Evolutionary conservation across 2,329 filamentous ascomycete genomes (phyloP).

Genomic region (Aspergillus neoniger): DNA sequence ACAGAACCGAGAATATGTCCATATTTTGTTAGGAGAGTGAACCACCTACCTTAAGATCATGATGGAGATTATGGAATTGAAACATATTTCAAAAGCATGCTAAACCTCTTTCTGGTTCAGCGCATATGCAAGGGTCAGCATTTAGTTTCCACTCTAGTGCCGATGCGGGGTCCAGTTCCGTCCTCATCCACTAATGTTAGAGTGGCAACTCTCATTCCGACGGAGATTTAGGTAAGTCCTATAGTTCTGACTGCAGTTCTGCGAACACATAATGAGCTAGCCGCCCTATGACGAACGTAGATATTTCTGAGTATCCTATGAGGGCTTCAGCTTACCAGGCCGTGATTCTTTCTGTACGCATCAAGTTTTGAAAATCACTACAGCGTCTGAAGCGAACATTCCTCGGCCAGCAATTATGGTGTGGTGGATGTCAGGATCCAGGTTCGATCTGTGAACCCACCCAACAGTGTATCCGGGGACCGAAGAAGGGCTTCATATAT

Average conservation of each 20-base stretch:
- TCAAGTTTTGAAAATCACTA: no score
- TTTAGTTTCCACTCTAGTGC: neutral
- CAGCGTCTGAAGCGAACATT: no score
- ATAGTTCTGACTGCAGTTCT: no score
- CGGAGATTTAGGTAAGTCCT: no score
- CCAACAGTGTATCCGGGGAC: constrained; percentile 17
- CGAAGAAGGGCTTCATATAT: constrained; percentile 26
- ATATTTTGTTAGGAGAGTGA: neutral
- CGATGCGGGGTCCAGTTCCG: neutral
- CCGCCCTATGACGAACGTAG: no score
- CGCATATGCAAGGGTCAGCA: neutral
- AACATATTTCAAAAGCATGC: neutral
- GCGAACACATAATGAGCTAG: no score
- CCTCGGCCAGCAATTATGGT: no score
- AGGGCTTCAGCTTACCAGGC: no score
- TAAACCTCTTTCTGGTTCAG: neutral
- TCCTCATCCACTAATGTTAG: neutral
- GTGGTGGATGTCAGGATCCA: constrained; percentile 14
- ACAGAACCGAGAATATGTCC: neutral
- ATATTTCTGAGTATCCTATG: no score
- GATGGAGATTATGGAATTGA: neutral
- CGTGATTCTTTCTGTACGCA: no score
- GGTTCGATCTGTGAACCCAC: constrained; percentile 19
- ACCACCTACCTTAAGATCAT: neutral
- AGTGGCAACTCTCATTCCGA: no score